Evolutionary conservation across 257 asterid species (phyloP), one percentile per base, ranked within the genome.

Genomic region (Plantago elongata): DNA sequence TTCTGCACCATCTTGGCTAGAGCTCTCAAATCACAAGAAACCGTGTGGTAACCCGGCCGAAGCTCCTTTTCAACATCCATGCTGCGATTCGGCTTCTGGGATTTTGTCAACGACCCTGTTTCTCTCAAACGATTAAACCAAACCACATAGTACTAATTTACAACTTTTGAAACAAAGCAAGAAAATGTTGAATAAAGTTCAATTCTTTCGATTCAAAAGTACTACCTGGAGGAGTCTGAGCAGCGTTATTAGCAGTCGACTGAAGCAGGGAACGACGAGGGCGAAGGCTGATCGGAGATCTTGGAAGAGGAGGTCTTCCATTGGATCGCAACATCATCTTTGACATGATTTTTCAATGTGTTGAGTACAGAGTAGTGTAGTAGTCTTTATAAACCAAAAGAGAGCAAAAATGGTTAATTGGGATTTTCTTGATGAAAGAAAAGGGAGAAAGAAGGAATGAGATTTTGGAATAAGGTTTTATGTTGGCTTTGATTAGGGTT

Each of bases 241-340:
- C 17, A 1, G 61, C 9, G 18, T 37, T 34, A 34, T 4, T 9
- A 12, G 27, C 11, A 56, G 61, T 5, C 0, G 46, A 16, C 61
- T 30, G 61, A 13, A 55, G 60, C 11, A 15, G 22, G 16, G 70
- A 69, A 11, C 85, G 84, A 37, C 90, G 84, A 45, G 90, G 51
- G 1, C 96, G 90, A 59, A 77, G 84, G 18, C 93, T 78, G 27
- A 86, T 74, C 30, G 97, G 99, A 55, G 99, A 89, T 79, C 95
- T 80, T 2, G 93, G 83, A 6, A 89, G 96, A 17, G 99, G 99
- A 0, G 99, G 99, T 54, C 82, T 92, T 13, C 79, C 84, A 48
- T 64, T 78, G 22, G 94, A 77, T 66, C 95, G 75, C 75, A 84
- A 50, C 95, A 81, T 85, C 88, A 75, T 80, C 68, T 61, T 73